Base-by-base conservation (phyloP, 306 rosid genomes). In the Neltuma alba region DNA sequence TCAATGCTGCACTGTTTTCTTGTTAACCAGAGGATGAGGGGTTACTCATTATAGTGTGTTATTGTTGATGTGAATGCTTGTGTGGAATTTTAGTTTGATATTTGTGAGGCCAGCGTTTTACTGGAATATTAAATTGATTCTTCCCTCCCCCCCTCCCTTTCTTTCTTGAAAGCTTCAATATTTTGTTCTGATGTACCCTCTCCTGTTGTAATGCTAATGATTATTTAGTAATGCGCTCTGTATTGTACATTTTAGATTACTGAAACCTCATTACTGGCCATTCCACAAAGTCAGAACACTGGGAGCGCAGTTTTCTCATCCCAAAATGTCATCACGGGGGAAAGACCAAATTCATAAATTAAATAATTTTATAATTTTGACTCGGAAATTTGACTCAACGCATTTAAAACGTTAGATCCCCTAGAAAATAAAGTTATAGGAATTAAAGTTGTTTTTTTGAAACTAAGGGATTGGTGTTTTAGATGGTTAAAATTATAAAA, bases 41-140 rank as follows among this genome's bases (percentile, higher is more conserved):
- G 4, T 21, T 73, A 9, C 38, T 55, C 76, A 78, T 73, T 28
- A 48, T 47, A 14, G 23, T 21, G 67, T 73, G 86, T 6, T n/a
- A n/a, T n/a, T 78, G 79, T 72, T 62, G 40, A 72, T 83, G 57
- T 78, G 36, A 73, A 65, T 77, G 54, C 77, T 69, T 37, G 76
- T 34, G 71, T 83, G 82, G 58, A 67, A 40, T 74, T 11, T 50
- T 14, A 70, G 63, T 72, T 73, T 36, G 30, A 66, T 69, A 67
- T 42, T 66, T 65, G 58, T 9, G 62, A 74, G 60, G 73, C 68
- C 80, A 44, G 83, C 76, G 15, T 72, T 68, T 72, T 78, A 57
- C 57, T 57, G 76, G 64, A 34, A 65, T 70, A 74, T 21, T 48
- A 41, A 28, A 77, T 82, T 77, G 74, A 63, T 70, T 77, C 50